phyloP scores from a whole-genome alignment of 805 yeast genomes.

The Ogataea zsoltii region DNA sequence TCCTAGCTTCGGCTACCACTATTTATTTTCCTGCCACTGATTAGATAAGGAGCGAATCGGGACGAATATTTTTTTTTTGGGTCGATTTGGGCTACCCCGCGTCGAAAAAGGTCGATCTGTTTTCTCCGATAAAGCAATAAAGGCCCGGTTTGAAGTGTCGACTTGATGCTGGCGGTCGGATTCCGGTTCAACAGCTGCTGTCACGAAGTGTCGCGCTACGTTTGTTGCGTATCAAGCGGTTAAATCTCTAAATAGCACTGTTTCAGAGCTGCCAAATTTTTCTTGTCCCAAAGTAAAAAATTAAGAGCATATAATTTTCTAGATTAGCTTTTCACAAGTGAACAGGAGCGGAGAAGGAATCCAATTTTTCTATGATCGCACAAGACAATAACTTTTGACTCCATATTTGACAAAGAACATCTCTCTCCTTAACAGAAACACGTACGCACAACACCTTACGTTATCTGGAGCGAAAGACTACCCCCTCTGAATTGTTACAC shows the following conservation, averaged over 20 bases:
- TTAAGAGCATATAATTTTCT: not conserved
- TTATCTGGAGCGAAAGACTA: no score
- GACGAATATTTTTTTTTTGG: not conserved
- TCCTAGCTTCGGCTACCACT: not conserved
- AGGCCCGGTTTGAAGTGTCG: not conserved
- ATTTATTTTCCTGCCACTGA: not conserved
- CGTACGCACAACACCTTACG: no score
- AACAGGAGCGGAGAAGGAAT: not conserved
- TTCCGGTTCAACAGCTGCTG: no score
- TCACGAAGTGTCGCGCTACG: no score
- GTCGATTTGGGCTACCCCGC: conserved; percentile 1
- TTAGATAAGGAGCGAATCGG: not conserved
- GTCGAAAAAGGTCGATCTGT: not conserved
- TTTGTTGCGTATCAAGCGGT: no score
- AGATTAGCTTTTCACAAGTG: not conserved
- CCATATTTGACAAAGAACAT: no score
- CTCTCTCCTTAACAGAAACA: no score
- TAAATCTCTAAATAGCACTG: not conserved
- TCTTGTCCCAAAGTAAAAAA: not conserved
- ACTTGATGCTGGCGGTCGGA: not conserved
- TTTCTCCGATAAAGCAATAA: conserved; percentile 1
- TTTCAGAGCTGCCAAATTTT: not conserved
- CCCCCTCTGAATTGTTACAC: no score
- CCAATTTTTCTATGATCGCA: no score
- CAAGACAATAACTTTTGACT: no score